Evolutionary conservation across 1,284 basidiomycete species (phyloP).

Genomic region (Apiotrichum siamense): DNA sequence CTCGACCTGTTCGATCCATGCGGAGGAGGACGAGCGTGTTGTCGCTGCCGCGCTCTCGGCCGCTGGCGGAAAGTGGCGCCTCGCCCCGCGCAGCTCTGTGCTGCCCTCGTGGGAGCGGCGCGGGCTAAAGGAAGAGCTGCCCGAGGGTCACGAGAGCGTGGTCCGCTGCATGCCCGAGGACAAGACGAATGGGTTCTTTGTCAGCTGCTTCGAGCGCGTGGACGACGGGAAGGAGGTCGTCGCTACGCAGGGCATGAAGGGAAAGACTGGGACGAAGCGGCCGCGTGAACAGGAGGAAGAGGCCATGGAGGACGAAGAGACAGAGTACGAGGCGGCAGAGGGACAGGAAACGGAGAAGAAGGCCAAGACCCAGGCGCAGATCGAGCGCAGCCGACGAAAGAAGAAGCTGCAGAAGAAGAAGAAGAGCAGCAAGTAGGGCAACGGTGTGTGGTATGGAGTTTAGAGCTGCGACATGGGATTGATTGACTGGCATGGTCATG

Average conservation of each 20-base stretch:
- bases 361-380: slow-evolving; percentile 36
- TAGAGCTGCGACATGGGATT: no score
- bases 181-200: slow-evolving; percentile 90
- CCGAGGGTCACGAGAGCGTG: slow-evolving; percentile 56
- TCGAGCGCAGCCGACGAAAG: slow-evolving; percentile 35
- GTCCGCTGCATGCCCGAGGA: slow-evolving; percentile 83
- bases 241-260: neutral
- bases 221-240: slow-evolving; percentile 1
- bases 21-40: slow-evolving; percentile 83
- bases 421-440: neutral
- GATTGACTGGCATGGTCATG: no score
- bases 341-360: slow-evolving; percentile 25
- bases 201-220: slow-evolving; percentile 67
- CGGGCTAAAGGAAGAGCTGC: slow-evolving; percentile 62
- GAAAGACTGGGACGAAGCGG: neutral
- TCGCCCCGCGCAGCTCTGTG: slow-evolving; percentile 62
- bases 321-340: slow-evolving; percentile 21
- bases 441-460: no score
- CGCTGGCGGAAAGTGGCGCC: slow-evolving; percentile 52
- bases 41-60: slow-evolving; percentile 66
- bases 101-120: slow-evolving; percentile 73
- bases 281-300: slow-evolving; percentile 1
- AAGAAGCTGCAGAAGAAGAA: slow-evolving; percentile 38
- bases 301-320: slow-evolving; percentile 1
- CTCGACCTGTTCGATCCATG: slow-evolving; percentile 90